Conservation (phyloP, 108 stramenopile genomes). For the Skeletonema marinoi region DNA sequence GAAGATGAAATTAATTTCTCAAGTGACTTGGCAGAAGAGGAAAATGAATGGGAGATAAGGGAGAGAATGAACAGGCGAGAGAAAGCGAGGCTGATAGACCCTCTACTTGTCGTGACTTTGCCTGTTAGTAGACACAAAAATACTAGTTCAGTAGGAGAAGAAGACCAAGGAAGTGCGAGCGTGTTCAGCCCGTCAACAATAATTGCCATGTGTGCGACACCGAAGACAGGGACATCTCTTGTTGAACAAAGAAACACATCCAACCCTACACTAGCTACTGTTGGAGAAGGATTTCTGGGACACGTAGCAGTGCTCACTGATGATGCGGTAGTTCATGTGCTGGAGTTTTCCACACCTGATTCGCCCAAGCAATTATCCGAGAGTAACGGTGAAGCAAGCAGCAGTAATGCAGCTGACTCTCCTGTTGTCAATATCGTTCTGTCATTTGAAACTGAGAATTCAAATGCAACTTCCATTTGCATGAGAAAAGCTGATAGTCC, state of each 20-base stretch:
- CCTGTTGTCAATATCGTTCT: constrained; percentile 19
- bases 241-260: constrained; percentile 6
- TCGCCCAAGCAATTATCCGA: background rate
- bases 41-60: constrained; percentile 24
- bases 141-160: background rate
- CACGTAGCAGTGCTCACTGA: constrained; percentile 42
- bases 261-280: background rate
- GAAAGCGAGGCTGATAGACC: constrained; percentile 14
- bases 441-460: constrained; percentile 25
- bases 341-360: constrained; percentile 12
- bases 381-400: background rate
- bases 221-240: constrained; percentile 12
- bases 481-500: constrained; percentile 16
- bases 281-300: constrained; percentile 15
- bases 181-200: constrained; percentile 16
- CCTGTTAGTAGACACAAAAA: constrained; percentile 1
- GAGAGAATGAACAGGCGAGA: constrained; percentile 18
- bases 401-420: background rate
- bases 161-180: constrained; percentile 2
- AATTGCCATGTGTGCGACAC: constrained; percentile 44
- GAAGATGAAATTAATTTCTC: background rate
- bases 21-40: constrained; percentile 14
- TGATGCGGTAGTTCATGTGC: constrained; percentile 28
- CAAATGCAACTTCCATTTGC: constrained; percentile 38
- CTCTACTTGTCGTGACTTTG: constrained; percentile 14